Base-by-base conservation (phyloP, 1,284 basidiomycete species). In the Ustilago tritici region DNA sequence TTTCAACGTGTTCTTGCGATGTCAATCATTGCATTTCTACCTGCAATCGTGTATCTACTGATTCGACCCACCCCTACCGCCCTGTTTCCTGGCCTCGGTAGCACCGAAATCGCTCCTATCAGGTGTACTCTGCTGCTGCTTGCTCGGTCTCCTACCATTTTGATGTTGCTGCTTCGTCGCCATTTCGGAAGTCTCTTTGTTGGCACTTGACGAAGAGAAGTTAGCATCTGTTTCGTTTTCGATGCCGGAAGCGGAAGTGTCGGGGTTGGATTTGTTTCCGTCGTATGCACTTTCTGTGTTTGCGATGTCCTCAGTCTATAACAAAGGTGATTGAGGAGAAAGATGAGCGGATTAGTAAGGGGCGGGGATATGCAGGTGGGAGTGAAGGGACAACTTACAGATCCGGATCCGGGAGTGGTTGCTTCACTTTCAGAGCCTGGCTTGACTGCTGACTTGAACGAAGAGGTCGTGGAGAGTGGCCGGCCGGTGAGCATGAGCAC, bases 381-480 rank as follows among this genome's bases (percentile, higher is more conserved):
- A 19, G 32, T 12, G 34, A 41, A 15, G 19, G 32, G 38, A 6
- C 7, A 31, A 69, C 75, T 70, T 59, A 77, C 75, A 4, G 65
- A 65, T 1, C 70, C 75, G 2, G 66, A 36, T n/a, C 75, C 75
- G 4, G 75, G 70, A 1, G 63, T 64, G 15, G 65, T 77, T 10
- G 70, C 70, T 60, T 77, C 75, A 43, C 70, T 72, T 19, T 77
- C 75, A 15, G 59, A 61, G 15, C 75, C 75, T 15, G 75, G 75
- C 32, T 77, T 77, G 11, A 77, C 75, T 2, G 75, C 70, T 17
- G 75, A 77, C 3, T 31, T 17, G 0, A 49, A 2, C 0, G 23
- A 9, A 0, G 62, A 8, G 2, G 50, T 35, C 8, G 34, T 49
- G 28, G 28, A 6, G 32, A 52, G 50, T 2, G 43, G 5, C n/a